Evolutionary conservation across 176 grass and related monocot species (phyloP).

Genomic region (Secale cereale): DNA sequence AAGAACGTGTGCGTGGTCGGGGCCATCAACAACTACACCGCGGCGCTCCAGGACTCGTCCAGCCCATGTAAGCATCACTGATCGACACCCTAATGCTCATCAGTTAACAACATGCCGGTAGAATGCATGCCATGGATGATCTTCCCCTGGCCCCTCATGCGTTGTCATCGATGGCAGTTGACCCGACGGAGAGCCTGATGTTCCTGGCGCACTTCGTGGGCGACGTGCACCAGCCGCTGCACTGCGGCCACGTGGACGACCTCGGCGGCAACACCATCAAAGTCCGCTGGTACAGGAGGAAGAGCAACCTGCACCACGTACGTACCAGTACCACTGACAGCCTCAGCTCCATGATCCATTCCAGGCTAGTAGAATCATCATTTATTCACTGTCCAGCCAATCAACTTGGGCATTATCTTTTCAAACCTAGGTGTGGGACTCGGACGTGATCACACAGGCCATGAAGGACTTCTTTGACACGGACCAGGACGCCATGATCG

Average conservation of each 20-base stretch:
- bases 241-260: slow-evolving; percentile 37
- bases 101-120: too few relatives aligned
- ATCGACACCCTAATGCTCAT: too few relatives aligned
- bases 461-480: slow-evolving; percentile 77
- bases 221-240: slow-evolving; percentile 65
- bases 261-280: slow-evolving; percentile 53
- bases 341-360: not conserved
- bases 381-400: too few relatives aligned
- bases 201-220: slow-evolving; percentile 69
- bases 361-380: too few relatives aligned
- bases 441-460: slow-evolving; percentile 69
- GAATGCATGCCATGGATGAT: too few relatives aligned
- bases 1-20: slow-evolving; percentile 59
- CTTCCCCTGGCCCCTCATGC: too few relatives aligned
- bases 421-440: slow-evolving; percentile 67
- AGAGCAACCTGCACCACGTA: slow-evolving; percentile 68
- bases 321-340: not conserved
- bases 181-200: slow-evolving; percentile 55
- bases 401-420: too few relatives aligned
- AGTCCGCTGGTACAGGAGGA: slow-evolving; percentile 59
- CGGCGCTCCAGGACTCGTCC: slow-evolving; percentile 28
- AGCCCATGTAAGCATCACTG: slow-evolving; percentile 8
- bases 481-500: slow-evolving; percentile 55
- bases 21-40: slow-evolving; percentile 80
- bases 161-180: not conserved